Evolutionary conservation across 768 basidiomycete genomes (phyloP), one percentile per base, ranked within the genome.

Genomic region (Rhizopogon sp.): DNA sequence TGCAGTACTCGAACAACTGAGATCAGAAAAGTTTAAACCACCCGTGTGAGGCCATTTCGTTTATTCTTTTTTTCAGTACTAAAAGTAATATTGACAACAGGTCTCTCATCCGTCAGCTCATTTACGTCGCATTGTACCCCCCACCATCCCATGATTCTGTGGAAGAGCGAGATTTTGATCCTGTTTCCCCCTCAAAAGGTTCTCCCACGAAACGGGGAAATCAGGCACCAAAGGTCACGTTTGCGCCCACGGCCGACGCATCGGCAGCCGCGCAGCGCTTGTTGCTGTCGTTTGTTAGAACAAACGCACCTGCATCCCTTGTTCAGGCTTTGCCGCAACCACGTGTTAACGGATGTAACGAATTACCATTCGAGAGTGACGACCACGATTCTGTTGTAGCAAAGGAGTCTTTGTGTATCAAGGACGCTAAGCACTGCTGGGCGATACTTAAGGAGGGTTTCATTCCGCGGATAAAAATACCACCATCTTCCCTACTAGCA

Each of bases 91-190:
- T 14, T 35, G 31, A 9, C 39, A 37, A 22, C 53, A 88, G 86
- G 20, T 72, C 79, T 28, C 87, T 87, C 60, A 68, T 90, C 45
- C 77, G 85, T 39, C 86, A 88, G 52, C 72, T 88, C 13, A 68
- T 89, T 25, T 90, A 83, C 65, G 82, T 90, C 37, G 76, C 85
- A n/a, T 75, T 90, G 20, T 85, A 85, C 59, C 79, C 85, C 6
- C 73, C 66, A 0, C n/a, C 55, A 31, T 17, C 60, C n/a, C 42
- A 35, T 0, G 63, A 66, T 47, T 51, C 57, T 31, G 53, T 46
- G 9, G 55, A 51, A 41, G 60, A 64, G 11, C 59, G 62, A 14
- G 64, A 65, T 22, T 66, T 63, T 13, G 35, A 56, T 14, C 66
- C 65, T 11, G 65, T 57, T 0, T 72, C 72, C 0, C 75, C 72